A percentile compares a stretch with the other conserved stretches of the same genome.
phyloP scores from a whole-genome alignment of 352 stramenopile species.

The Globisporangium splendens region DNA sequence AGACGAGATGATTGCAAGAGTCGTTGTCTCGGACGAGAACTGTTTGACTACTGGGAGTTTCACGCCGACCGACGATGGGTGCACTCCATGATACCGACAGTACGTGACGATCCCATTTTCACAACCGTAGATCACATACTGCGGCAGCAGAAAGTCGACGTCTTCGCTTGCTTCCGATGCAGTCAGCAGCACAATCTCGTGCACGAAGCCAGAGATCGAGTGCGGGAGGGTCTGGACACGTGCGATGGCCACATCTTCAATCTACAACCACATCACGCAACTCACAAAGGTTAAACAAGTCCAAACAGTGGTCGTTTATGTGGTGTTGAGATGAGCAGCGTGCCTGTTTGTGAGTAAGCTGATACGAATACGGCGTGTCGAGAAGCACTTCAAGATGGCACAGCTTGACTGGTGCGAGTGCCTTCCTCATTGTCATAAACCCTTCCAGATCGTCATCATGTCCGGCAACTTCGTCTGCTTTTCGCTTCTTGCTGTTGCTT shows the following conservation, averaged over 20 bases:
- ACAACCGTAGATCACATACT: constrained; percentile 5
- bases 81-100: background rate
- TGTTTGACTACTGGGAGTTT: background rate
- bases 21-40: background rate
- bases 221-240: background rate
- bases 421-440: background rate
- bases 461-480: background rate
- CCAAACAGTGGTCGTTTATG: background rate
- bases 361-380: constrained; percentile 6
- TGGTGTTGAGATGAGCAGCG: background rate
- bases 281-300: background rate
- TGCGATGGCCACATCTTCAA: background rate
- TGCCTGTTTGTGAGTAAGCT: background rate
- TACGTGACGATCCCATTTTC: constrained; percentile 1
- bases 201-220: constrained; percentile 3
- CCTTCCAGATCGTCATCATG: background rate
- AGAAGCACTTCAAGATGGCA: background rate
- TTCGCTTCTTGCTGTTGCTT: background rate
- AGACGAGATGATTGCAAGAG: background rate
- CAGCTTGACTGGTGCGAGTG: background rate
- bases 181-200: constrained; percentile 4
- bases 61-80: background rate
- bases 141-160: constrained; percentile 7
- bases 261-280: background rate
- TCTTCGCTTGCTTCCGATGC: background rate